These are phyloP conservation scores for Trypanosoma mega DNA, from an alignment of 208 protist species.

Conservation along the genomic window DNA sequence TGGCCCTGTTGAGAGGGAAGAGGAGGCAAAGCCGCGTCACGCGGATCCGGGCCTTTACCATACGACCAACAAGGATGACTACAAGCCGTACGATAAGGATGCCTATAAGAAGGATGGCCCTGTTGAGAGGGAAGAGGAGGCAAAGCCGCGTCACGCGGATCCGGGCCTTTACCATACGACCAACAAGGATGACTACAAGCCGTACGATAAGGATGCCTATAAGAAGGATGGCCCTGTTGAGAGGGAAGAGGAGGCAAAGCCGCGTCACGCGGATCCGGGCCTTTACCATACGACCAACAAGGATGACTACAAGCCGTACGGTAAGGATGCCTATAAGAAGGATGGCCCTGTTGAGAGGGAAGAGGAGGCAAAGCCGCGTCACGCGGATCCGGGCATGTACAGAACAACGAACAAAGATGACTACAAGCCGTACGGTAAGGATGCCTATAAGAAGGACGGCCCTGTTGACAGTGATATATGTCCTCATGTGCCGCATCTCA, in stretches of 20 bases:
- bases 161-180: conserved; percentile 21
- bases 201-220: conserved; percentile 13
- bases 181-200: conserved; percentile 22
- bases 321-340: conserved; percentile 20
- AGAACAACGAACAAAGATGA: conserved; percentile 25
- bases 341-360: neutral
- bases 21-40: conserved; percentile 6
- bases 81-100: conserved; percentile 12
- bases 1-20: neutral
- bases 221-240: neutral
- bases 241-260: neutral
- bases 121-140: conserved; percentile 4
- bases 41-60: conserved; percentile 16
- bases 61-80: conserved; percentile 6
- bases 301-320: conserved; percentile 22
- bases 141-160: conserved; percentile 10
- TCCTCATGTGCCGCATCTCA: conserved; percentile 7
- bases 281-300: conserved; percentile 32
- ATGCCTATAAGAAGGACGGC: conserved; percentile 19
- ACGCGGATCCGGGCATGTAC: conserved; percentile 23
- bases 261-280: conserved; percentile 14
- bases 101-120: neutral
- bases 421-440: conserved; percentile 21
- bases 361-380: conserved; percentile 5
- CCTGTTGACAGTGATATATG: conserved; percentile 3